Evolutionary conservation across 352 stramenopile genomes (phyloP).

Genomic region (Globisporangium mamillatum): DNA sequence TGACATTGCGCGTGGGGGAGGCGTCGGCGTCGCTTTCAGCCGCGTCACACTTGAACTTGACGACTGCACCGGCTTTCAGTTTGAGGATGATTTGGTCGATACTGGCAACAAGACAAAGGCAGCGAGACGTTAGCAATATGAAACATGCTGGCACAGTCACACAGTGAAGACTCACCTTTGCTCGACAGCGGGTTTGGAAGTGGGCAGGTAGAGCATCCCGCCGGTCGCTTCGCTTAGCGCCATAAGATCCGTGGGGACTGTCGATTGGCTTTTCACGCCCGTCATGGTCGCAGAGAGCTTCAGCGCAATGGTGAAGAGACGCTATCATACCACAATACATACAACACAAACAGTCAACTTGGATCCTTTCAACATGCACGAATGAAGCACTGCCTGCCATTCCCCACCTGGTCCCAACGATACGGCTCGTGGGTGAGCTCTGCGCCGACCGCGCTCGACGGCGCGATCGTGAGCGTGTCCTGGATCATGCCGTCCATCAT

Average conservation of each 20-base stretch:
- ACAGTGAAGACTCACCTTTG: conserved; percentile 22
- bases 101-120: conserved; percentile 21
- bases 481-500: conserved; percentile 66
- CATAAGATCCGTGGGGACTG: conserved; percentile 73
- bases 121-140: neutral
- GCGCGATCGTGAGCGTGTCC: conserved; percentile 69
- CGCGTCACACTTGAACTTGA: conserved; percentile 78
- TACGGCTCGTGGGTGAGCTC: conserved; percentile 84
- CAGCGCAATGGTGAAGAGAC: conserved; percentile 76
- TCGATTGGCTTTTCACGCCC: conserved; percentile 41
- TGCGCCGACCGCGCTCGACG: conserved; percentile 57
- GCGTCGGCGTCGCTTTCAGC: conserved; percentile 49
- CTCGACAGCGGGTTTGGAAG: conserved; percentile 72
- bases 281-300: conserved; percentile 74
- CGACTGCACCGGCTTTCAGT: conserved; percentile 75
- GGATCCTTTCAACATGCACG: neutral
- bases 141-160: neutral
- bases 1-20: conserved; percentile 53
- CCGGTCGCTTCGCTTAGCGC: conserved; percentile 83
- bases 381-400: neutral
- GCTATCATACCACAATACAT: conserved; percentile 16
- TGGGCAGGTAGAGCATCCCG: conserved; percentile 81
- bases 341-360: neutral
- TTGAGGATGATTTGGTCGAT: conserved; percentile 85
- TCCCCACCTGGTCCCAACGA: conserved; percentile 75